A percentile compares a stretch with the other conserved stretches of the same genome.
Evolutionary conservation across 1,284 basidiomycete genomes (phyloP).

Genomic region (Sphagnurus paluster): DNA sequence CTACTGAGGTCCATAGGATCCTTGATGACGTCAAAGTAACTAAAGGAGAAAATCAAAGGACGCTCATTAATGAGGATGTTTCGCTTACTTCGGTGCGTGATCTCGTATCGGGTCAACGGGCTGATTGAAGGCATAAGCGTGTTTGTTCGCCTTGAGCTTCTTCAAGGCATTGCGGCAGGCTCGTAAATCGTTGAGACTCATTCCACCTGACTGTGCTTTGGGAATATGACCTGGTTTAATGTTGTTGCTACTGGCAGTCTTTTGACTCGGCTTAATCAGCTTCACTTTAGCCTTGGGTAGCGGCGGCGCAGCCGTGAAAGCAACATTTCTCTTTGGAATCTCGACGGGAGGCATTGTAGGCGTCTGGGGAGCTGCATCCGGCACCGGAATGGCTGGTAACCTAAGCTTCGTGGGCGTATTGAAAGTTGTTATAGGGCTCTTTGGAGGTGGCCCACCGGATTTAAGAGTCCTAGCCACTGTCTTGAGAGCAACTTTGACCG

Average conservation of each 20-base stretch:
- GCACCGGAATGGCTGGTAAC: slow-evolving; percentile 30
- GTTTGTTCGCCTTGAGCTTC: slow-evolving; percentile 77
- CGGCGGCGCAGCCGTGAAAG: slow-evolving; percentile 36
- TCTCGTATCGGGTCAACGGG: slow-evolving; percentile 92
- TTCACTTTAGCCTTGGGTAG: slow-evolving; percentile 32
- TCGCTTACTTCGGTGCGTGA: slow-evolving; percentile 74
- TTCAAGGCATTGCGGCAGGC: slow-evolving; percentile 82
- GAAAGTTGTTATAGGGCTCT: slow-evolving; percentile 43
- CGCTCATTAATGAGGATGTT: not conserved
- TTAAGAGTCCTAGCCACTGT: slow-evolving; percentile 41
- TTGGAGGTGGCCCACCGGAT: slow-evolving; percentile 40
- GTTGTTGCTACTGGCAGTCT: slow-evolving; percentile 31
- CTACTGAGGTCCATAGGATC: slow-evolving; percentile 95
- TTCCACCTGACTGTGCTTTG: slow-evolving; percentile 79
- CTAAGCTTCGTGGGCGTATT: slow-evolving; percentile 57
- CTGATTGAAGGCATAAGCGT: slow-evolving; percentile 73
- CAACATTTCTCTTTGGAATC: slow-evolving; percentile 28
- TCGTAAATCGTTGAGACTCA: slow-evolving; percentile 79
- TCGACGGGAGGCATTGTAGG: slow-evolving; percentile 28
- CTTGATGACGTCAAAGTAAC: slow-evolving; percentile 90
- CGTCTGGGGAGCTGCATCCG: slow-evolving; percentile 25
- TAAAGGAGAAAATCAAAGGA: slow-evolving; percentile 28
- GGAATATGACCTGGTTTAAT: slow-evolving; percentile 49
- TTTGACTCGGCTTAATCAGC: slow-evolving; percentile 16
- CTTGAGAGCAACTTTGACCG: slow-evolving; percentile 51